These are phyloP conservation scores for Serpula lacrymans DNA, from an alignment of 768 basidiomycete species.

Conservation along the genomic window DNA sequence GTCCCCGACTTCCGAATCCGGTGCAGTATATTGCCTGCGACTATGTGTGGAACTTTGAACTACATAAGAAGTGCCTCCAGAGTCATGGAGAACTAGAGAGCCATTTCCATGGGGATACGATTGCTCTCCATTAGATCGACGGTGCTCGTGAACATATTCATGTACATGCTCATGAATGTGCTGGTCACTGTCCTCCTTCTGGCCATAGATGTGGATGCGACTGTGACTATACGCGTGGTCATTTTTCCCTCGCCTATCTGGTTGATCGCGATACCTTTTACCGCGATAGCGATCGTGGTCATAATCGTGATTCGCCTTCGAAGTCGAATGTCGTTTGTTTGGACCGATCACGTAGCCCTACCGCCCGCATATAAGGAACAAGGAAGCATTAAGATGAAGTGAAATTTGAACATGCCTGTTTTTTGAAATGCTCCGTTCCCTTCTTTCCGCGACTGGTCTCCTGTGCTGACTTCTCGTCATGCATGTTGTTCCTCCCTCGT, in stretches of 20 bases:
- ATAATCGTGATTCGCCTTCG: slow-evolving; percentile 9
- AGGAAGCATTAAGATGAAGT: background rate
- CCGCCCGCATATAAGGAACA: slow-evolving; percentile 1
- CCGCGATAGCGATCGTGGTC: slow-evolving; percentile 9
- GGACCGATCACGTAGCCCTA: slow-evolving; percentile 15
- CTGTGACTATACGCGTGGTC: slow-evolving; percentile 21
- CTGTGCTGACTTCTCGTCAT: no score
- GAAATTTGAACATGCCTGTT: background rate
- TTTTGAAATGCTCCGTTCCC: background rate
- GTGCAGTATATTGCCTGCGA: background rate
- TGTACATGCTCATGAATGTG: slow-evolving; percentile 19
- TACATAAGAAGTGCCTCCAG: slow-evolving; percentile 23
- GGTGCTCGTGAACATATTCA: slow-evolving; percentile 5
- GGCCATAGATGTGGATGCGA: slow-evolving; percentile 12
- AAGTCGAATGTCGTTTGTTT: slow-evolving; percentile 4
- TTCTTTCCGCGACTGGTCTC: background rate
- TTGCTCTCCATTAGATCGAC: slow-evolving; percentile 6
- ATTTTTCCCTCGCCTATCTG: slow-evolving; percentile 21
- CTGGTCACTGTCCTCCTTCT: slow-evolving; percentile 11
- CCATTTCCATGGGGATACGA: slow-evolving; percentile 15
- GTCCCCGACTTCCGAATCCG: background rate
- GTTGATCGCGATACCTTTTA: slow-evolving; percentile 10
- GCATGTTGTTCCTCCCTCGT: no score
- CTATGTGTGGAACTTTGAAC: slow-evolving; percentile 13
- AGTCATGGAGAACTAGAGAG: slow-evolving; percentile 19